Evolutionary conservation across 768 basidiomycete species (phyloP).

Genomic region (Kwoniella europaea): DNA sequence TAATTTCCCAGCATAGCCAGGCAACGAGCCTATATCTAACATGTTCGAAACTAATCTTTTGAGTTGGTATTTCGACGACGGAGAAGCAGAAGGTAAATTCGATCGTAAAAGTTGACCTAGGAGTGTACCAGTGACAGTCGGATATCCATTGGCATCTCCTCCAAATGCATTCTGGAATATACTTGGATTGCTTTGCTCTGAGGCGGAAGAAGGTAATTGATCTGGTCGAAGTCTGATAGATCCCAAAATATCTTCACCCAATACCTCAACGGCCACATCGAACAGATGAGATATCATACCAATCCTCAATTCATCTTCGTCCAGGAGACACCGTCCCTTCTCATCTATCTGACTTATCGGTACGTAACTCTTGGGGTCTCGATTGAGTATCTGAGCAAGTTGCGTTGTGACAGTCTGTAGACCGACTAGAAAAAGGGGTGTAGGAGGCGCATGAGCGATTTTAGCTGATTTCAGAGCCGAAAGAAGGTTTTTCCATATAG

Average conservation of each 20-base stretch:
- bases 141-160: constrained; percentile 21
- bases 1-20: constrained; percentile 35
- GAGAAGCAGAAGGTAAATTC: constrained; percentile 8
- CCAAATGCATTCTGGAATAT: constrained; percentile 28
- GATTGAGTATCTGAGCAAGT: constrained; percentile 37
- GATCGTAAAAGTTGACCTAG: constrained; percentile 40
- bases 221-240: constrained; percentile 16
- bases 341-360: constrained; percentile 31
- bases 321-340: constrained; percentile 11
- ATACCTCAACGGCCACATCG: constrained; percentile 15
- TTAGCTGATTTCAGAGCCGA: constrained; percentile 28
- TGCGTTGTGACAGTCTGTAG: constrained; percentile 33
- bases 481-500: constrained; percentile 42
- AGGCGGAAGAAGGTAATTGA: not conserved
- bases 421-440: constrained; percentile 27
- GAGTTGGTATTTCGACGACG: constrained; percentile 6
- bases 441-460: constrained; percentile 7
- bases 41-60: constrained; percentile 10
- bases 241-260: constrained; percentile 28
- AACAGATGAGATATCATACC: constrained; percentile 16
- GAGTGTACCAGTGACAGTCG: constrained; percentile 34
- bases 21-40: constrained; percentile 30
- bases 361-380: constrained; percentile 42
- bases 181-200: constrained; percentile 1
- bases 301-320: constrained; percentile 21